Conservation (phyloP, 78 protist species). For the Bigelowiella natans region DNA sequence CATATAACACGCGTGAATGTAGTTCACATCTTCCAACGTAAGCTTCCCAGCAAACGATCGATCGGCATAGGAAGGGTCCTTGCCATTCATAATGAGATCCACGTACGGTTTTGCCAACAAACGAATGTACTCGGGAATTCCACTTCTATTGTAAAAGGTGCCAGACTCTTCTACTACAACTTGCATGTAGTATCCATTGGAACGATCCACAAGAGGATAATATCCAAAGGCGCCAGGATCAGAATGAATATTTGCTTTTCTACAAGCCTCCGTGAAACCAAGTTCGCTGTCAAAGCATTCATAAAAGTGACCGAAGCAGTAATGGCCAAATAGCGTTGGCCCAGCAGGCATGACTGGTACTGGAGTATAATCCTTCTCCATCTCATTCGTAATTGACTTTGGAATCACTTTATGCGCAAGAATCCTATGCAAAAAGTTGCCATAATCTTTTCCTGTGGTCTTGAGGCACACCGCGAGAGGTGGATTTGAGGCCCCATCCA, state of each 20-base stretch:
- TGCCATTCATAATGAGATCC: neutral
- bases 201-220: neutral
- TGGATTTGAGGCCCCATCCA: neutral
- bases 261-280: conserved; percentile 4
- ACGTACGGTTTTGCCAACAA: neutral
- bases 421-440: neutral
- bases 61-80: no score
- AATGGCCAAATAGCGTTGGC: neutral
- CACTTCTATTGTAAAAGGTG: neutral
- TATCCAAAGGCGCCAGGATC: neutral
- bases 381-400: neutral
- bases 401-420: neutral
- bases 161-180: neutral
- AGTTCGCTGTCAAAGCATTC: neutral
- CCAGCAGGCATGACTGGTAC: neutral
- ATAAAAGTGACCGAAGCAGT: neutral
- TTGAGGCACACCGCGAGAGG: neutral
- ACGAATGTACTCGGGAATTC: neutral
- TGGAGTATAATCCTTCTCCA: neutral
- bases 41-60: neutral
- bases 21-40: neutral
- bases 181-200: neutral
- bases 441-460: neutral
- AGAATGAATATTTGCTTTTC: neutral
- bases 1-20: neutral